Conservation (phyloP, 1,139 yeast genomes). For the Pichia sp. region DNA sequence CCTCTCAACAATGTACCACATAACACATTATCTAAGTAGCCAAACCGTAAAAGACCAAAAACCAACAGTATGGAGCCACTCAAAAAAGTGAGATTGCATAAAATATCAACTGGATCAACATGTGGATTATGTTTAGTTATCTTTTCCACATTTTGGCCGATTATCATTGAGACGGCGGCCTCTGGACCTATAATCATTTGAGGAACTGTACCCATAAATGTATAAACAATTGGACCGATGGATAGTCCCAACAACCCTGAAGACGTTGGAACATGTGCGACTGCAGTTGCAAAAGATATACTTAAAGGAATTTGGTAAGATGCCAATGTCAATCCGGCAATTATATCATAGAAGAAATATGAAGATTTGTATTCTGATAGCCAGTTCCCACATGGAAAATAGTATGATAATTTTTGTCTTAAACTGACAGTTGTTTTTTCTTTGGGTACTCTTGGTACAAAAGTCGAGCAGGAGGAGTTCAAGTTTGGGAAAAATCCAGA, state of each 20-base stretch:
- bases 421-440: too few species aligned
- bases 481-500: too few species aligned
- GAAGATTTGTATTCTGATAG: slow-evolving; percentile 46
- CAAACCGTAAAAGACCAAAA: slow-evolving; percentile 77
- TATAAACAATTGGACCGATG: slow-evolving; percentile 74
- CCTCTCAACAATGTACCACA: slow-evolving; percentile 81
- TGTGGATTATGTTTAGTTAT: slow-evolving; percentile 41
- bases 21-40: slow-evolving; percentile 81
- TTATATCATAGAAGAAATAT: slow-evolving; percentile 61
- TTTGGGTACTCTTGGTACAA: too few species aligned
- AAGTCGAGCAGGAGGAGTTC: too few species aligned
- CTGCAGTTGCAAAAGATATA: slow-evolving; percentile 79
- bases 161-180: slow-evolving; percentile 83
- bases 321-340: slow-evolving; percentile 84
- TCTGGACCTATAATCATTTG: slow-evolving; percentile 98
- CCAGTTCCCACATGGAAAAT: slow-evolving; percentile 81
- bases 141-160: slow-evolving; percentile 86
- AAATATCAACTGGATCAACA: slow-evolving; percentile 53
- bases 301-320: slow-evolving; percentile 89
- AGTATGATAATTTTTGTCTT: slow-evolving; percentile 33
- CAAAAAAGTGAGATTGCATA: slow-evolving; percentile 65
- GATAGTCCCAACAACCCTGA: slow-evolving; percentile 81
- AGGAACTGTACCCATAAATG: slow-evolving; percentile 85
- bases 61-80: slow-evolving; percentile 71
- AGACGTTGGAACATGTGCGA: slow-evolving; percentile 85